Conservation (phyloP, 1,284 basidiomycete species). For the Malassezia pachydermatis region DNA sequence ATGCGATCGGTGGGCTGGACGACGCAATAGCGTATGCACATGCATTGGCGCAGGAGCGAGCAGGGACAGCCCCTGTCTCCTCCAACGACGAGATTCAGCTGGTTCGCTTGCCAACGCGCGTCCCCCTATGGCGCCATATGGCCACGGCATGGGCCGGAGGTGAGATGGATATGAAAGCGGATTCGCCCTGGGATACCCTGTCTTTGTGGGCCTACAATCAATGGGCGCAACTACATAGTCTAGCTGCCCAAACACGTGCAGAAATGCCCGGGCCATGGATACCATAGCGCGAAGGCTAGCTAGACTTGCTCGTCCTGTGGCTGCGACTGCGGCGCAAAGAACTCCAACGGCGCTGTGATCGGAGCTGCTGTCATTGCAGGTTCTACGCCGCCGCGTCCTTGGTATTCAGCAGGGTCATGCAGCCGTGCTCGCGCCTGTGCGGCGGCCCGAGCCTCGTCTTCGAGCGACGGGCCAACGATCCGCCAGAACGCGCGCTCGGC, state of each 20-base stretch:
- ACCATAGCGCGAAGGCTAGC: not conserved
- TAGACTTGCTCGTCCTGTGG: not conserved
- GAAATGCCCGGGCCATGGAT: not conserved
- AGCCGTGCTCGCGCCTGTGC: slow-evolving; percentile 12
- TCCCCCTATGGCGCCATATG: not conserved
- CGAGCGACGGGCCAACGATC: slow-evolving; percentile 45
- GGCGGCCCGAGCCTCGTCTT: slow-evolving; percentile 2
- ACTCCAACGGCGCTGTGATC: slow-evolving; percentile 5
- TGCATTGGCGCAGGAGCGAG: not conserved
- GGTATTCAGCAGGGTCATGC: slow-evolving; percentile 28
- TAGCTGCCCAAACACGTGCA: not conserved
- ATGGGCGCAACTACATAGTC: not conserved
- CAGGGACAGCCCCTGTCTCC: not conserved
- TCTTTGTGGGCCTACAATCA: not conserved
- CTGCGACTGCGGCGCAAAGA: slow-evolving; percentile 3
- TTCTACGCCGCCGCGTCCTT: slow-evolving; percentile 26
- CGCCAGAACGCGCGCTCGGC: slow-evolving; percentile 61
- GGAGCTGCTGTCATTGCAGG: not conserved
- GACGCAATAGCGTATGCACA: slow-evolving; percentile 47
- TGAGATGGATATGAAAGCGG: not conserved
- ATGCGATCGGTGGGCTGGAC: slow-evolving; percentile 49
- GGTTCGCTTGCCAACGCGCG: not conserved
- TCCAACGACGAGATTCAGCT: not conserved
- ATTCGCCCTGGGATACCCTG: not conserved
- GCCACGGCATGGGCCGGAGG: not conserved